These are phyloP conservation scores for Ascochyta fabae DNA, from an alignment of 2,329 filamentous ascomycete species.

Conservation along the genomic window DNA sequence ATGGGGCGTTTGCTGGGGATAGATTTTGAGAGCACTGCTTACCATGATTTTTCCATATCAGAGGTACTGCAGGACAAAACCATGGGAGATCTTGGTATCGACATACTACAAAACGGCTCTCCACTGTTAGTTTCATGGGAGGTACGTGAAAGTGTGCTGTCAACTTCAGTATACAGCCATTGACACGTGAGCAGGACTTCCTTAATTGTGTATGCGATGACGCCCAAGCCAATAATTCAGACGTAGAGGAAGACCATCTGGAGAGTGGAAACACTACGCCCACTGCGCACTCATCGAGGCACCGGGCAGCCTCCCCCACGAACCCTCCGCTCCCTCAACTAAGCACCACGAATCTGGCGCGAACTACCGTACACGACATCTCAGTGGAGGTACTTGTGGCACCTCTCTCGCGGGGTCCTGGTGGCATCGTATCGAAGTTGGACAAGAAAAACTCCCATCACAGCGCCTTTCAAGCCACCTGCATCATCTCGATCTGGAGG, in stretches of 20 bases:
- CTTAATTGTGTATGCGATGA: conserved; percentile 54
- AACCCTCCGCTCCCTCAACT: conserved; percentile 29
- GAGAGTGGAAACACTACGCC: conserved; percentile 41
- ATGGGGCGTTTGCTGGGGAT: conserved; percentile 73
- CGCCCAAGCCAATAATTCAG: conserved; percentile 20
- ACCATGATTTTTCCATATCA: conserved; percentile 55
- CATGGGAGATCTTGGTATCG: conserved; percentile 73
- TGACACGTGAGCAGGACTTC: conserved; percentile 45
- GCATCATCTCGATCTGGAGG: conserved; percentile 80
- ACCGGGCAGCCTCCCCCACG: conserved; percentile 9
- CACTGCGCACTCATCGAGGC: conserved; percentile 24
- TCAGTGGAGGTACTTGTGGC: conserved; percentile 72
- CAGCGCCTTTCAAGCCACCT: conserved; percentile 65
- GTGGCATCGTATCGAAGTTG: conserved; percentile 17
- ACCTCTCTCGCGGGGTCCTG: conserved; percentile 37
- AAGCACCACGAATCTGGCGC: conserved; percentile 47
- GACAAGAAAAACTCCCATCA: conserved; percentile 25
- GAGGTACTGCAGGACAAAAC: conserved; percentile 70
- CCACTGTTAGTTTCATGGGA: conserved; percentile 60
- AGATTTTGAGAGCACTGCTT: conserved; percentile 51
- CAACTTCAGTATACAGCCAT: background rate
- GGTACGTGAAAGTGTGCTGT: conserved; percentile 33
- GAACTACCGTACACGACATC: conserved; percentile 62
- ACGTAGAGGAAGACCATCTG: conserved; percentile 19
- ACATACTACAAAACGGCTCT: conserved; percentile 72